Conservation (phyloP, 2,329 filamentous ascomycete species). For the Aspergillus spinulosporus region DNA sequence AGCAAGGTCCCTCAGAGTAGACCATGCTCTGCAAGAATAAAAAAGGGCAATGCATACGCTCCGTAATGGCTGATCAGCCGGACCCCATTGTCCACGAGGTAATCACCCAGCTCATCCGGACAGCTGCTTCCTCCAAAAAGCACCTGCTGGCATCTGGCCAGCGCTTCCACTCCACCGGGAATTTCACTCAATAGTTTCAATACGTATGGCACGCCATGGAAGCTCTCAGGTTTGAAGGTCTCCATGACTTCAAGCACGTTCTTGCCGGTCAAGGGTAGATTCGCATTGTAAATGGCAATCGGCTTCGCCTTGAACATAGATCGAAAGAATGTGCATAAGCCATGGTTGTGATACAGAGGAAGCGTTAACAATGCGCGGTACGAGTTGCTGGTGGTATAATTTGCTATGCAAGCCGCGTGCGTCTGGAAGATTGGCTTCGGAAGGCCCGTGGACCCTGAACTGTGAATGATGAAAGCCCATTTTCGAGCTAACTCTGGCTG, state of each 20-base stretch:
- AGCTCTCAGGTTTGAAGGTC: slow-evolving; percentile 30
- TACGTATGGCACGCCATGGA: slow-evolving; percentile 64
- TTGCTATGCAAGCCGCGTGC: slow-evolving; percentile 52
- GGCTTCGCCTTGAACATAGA: slow-evolving; percentile 54
- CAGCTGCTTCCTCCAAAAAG: slow-evolving; percentile 59
- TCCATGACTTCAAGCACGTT: slow-evolving; percentile 42
- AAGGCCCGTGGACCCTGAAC: slow-evolving; percentile 59
- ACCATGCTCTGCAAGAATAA: not conserved
- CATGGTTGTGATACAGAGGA: slow-evolving; percentile 61
- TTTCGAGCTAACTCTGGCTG: slow-evolving; percentile 29
- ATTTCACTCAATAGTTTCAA: slow-evolving; percentile 63
- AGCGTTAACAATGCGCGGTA: slow-evolving; percentile 55
- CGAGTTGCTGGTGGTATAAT: slow-evolving; percentile 47
- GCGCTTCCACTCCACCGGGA: slow-evolving; percentile 51
- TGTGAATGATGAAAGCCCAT: slow-evolving; percentile 49
- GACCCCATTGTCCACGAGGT: slow-evolving; percentile 54
- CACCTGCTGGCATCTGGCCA: slow-evolving; percentile 53
- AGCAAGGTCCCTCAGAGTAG: not conserved
- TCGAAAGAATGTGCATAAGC: slow-evolving; percentile 55
- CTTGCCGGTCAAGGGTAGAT: slow-evolving; percentile 55
- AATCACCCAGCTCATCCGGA: slow-evolving; percentile 60
- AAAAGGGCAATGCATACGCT: slow-evolving; percentile 28
- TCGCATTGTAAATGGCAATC: slow-evolving; percentile 56
- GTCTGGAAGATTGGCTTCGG: slow-evolving; percentile 64
- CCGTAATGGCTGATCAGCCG: slow-evolving; percentile 45